Evolutionary conservation across 352 stramenopile genomes (phyloP), one percentile per base, ranked within the genome.

Genomic region (Aphanomyces cochlioides): DNA sequence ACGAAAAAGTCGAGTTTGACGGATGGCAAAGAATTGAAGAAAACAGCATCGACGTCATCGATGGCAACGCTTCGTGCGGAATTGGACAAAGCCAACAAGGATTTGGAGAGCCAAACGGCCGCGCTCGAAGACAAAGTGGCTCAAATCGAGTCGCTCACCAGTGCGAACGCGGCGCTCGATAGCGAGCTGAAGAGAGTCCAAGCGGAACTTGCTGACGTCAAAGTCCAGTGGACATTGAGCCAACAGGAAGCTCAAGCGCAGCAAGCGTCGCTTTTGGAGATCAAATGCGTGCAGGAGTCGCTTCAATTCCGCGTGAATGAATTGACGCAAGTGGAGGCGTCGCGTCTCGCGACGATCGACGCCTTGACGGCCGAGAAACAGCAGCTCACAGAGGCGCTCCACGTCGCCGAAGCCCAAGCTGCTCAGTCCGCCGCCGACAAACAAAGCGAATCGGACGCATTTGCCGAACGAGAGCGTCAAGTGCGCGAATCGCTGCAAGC

Each of bases 241-340:
- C 28, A 10, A 7, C 50, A 70, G 39, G 47, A 70, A 17, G 43
- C 56, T 12, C n/a, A 70, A 48, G 21, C 47, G 8, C 64, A 56
- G 15, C 64, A 63, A 3, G 64, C 64, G 6, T 48, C 47, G 37
- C 43, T 70, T 19, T 43, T 70, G 38, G 64, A 70, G 19, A 41
- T 70, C 43, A 54, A 70, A 15, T 61, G 43, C 21, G 53, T 70
- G 7, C 64, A 70, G 28, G 64, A 70, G 36, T 63, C 64, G 13
- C 64, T 70, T 7, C 53, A 54, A n/a, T 70, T 70, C 47, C 64
- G 64, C 38, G 47, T 70, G n/a, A 61, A 28, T 4, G 64, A 70
- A 61, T 48, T 70, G 64, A 58, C 64, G 37, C 4, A 59, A 21
- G n/a, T 28, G 15, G 64, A 61, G 21, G 40, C 45, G n/a, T 47